Base-by-base conservation (phyloP, 495 filamentous ascomycete genomes). In the Penicillium goetzii region DNA sequence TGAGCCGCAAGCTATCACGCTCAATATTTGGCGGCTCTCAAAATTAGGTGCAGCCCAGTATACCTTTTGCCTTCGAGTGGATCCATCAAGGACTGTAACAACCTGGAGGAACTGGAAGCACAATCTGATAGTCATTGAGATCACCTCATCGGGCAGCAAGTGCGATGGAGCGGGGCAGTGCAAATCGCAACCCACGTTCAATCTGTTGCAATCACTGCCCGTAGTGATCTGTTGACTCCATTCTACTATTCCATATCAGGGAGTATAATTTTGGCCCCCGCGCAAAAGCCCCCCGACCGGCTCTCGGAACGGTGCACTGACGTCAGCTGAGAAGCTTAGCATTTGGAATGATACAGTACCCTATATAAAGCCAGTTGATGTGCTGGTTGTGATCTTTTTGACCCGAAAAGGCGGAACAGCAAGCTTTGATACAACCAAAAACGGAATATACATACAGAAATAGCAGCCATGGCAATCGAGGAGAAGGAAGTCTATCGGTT, bases 401-500 rank as follows among this genome's bases (percentile, higher is more conserved):
- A 40, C 36, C 36, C 4, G 36, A 40, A 17, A 14, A 40, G 14
- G 14, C 2, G 14, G 26, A 51, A 11, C 4, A 17, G 2, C 12
- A 23, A 26, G 10, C 10, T 26, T 15, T 30, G 12, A 7, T 30
- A 51, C 47, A 7, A 17, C 3, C 43, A 47, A 23, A 10, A n/a
- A 23, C 2, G 9, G 21, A 9, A 47, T 14, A 47, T 12, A 12
- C 43, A 47, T 14, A 25, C 43, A 14, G 9, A 47, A 0, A 7
- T 15, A 17, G 30, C 26, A n/a, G 17, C 28, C 30, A 55, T 55
- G 52, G n/a, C 28, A 25, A n/a, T 8, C 12, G 32, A 10, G 12
- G 52, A 15, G 3, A 36, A 55, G 7, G 52, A 55, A 55, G 52
- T 55, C 7, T 55, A 55, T 21, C 52, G 52, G 4, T 14, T 55